Percentiles rank a stretch among this genome's conserved stretches.
Conservation (phyloP, 1,139 yeast genomes). For the Kodamaea ohmeri region DNA sequence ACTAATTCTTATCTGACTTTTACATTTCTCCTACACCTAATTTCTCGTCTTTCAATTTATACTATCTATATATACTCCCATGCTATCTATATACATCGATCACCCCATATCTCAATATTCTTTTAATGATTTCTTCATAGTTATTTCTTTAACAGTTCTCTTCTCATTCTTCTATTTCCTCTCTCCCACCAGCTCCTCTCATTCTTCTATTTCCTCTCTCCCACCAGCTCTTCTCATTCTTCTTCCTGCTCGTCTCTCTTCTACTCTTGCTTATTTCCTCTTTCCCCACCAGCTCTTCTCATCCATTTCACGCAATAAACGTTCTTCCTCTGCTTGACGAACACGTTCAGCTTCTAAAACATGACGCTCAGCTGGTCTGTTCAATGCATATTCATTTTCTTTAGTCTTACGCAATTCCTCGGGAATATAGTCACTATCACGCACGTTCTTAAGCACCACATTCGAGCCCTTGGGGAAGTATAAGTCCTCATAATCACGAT, state of each 20-base stretch:
- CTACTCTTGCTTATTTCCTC: slow-evolving; percentile 23
- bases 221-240: not conserved
- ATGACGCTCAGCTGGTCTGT: slow-evolving; percentile 71
- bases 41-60: not conserved
- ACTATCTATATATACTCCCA: not conserved
- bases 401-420: slow-evolving; percentile 38
- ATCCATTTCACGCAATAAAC: slow-evolving; percentile 55
- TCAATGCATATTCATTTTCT: slow-evolving; percentile 53
- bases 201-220: not conserved
- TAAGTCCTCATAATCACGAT: slow-evolving; percentile 64
- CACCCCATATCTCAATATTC: too few relatives aligned
- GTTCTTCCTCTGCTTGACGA: slow-evolving; percentile 69
- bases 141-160: not conserved
- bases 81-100: too few relatives aligned
- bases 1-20: not conserved
- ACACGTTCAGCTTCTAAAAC: slow-evolving; percentile 72
- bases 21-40: not conserved
- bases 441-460: slow-evolving; percentile 36
- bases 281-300: slow-evolving; percentile 29
- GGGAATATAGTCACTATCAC: slow-evolving; percentile 44
- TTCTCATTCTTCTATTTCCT: not conserved
- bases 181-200: not conserved
- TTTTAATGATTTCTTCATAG: too few relatives aligned
- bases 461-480: slow-evolving; percentile 41
- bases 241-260: slow-evolving; percentile 30